These are phyloP conservation scores for Termitomyces sp. DNA, from an alignment of 1,284 basidiomycete species.

Conservation along the genomic window DNA sequence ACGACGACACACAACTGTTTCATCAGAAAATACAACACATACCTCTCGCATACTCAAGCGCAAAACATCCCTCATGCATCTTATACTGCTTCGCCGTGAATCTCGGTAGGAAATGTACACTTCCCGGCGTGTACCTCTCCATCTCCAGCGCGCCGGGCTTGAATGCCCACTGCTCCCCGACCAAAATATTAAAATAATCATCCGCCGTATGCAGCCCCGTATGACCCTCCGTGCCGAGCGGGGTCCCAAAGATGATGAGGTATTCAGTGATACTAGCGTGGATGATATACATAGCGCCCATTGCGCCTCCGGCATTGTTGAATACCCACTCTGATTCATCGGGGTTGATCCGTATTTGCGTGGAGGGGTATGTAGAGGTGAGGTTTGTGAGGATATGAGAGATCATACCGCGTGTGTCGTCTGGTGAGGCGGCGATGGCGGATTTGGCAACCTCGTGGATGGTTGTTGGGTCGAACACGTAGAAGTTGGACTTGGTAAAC, in stretches of 20 bases:
- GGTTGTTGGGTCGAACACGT: constrained; percentile 64
- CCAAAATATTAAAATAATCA: constrained; percentile 96
- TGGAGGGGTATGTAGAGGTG: constrained; percentile 56
- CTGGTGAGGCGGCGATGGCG: constrained; percentile 60
- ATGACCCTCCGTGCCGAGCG: constrained; percentile 95
- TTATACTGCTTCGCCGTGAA: constrained; percentile 94
- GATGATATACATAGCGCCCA: constrained; percentile 98
- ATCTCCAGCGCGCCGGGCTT: constrained; percentile 73
- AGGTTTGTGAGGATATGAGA: constrained; percentile 74
- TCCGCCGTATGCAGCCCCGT: constrained; percentile 92
- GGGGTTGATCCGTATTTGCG: constrained; percentile 56
- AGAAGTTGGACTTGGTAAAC: constrained; percentile 48
- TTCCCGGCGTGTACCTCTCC: constrained; percentile 83
- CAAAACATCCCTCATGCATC: constrained; percentile 94
- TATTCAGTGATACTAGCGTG: constrained; percentile 94
- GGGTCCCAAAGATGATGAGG: constrained; percentile 93
- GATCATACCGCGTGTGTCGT: constrained; percentile 68
- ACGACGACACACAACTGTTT: neutral
- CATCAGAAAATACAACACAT: constrained; percentile 18
- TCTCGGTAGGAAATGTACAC: constrained; percentile 78
- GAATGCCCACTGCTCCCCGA: constrained; percentile 93
- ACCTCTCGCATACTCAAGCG: constrained; percentile 93
- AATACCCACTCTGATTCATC: constrained; percentile 87
- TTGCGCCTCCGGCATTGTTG: constrained; percentile 97
- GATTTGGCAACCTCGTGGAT: constrained; percentile 67